These are phyloP conservation scores for Uncinocarpus reesii DNA, from an alignment of 2,329 filamentous ascomycete species.

Conservation along the genomic window DNA sequence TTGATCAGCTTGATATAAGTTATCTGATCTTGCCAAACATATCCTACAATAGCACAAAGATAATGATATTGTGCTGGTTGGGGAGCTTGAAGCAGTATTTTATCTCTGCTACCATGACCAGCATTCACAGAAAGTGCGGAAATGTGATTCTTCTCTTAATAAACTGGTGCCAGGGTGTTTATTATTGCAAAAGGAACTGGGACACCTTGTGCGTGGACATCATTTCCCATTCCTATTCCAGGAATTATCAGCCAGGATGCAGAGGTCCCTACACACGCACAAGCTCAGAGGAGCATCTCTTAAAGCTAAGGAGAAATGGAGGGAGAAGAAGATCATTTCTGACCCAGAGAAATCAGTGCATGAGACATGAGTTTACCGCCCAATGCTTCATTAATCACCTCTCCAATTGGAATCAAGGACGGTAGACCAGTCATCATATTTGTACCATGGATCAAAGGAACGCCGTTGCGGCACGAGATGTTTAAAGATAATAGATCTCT, in stretches of 20 bases:
- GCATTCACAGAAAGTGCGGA: conserved; percentile 11
- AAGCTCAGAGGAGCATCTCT: conserved; percentile 10
- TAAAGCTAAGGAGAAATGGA: conserved; percentile 7
- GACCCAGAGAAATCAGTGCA: neutral
- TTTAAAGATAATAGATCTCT: no score
- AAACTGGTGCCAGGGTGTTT: conserved; percentile 8
- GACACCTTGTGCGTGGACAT: conserved; percentile 10
- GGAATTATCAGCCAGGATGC: conserved; percentile 8
- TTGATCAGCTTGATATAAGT: conserved; percentile 1
- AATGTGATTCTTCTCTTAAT: conserved; percentile 10
- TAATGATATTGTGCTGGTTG: conserved; percentile 10
- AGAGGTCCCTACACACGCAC: conserved; percentile 1
- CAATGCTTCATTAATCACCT: no score
- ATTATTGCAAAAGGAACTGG: conserved; percentile 1
- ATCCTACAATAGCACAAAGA: conserved; percentile 12
- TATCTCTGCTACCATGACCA: conserved; percentile 12
- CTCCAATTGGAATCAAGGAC: no score
- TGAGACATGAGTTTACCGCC: no score
- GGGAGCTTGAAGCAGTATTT: conserved; percentile 8
- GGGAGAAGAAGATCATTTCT: conserved; percentile 1
- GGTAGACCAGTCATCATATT: no score
- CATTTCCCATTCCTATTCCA: conserved; percentile 7
- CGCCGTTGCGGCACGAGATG: no score
- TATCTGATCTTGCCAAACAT: conserved; percentile 8
- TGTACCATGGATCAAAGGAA: no score